Evolutionary conservation across 106 monocot species (phyloP), one percentile per base, ranked within the genome.

Genomic region (Dendrobium officinale): DNA sequence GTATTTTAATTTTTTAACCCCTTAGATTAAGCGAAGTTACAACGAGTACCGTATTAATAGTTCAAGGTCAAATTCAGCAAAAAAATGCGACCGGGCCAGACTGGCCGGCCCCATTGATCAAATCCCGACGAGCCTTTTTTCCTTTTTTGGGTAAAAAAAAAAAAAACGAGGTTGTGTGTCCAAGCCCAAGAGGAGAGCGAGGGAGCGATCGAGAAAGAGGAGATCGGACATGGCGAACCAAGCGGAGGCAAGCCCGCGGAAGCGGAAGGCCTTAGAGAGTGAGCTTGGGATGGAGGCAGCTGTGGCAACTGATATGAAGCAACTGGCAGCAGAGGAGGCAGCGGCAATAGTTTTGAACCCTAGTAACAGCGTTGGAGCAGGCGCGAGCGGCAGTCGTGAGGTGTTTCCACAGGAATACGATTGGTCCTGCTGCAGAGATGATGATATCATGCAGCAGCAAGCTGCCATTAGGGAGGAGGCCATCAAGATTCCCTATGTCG

Each of bases 341-440:
- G 75, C 18, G 10, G 40, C 72, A 75, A 61, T 49, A 26, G 26
- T n/a, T 76, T 49, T 20, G 24, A 82, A 75, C 74, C 81, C 81
- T 81, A 75, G 29, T 56, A 20, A 76, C 47, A 41, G 76, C 76
- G 76, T n/a, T 42, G 74, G 42, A 20, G 48, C 73, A 44, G 55
- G 73, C 40, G 55, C 73, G 31, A 75, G 81, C 66, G 54, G 82
- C 16, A 58, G 74, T 68, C 2, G 4, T 11, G 66, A 59, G 45
- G 11, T 64, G 16, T 61, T 42, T 31, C 61, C 44, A 6, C 59
- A 37, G 42, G 75, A 26, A 43, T 75, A 61, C 44, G 75, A 81
- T 42, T 82, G 82, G 82, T 67, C 77, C n/a, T 82, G 77, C 77
- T 77, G 26, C 67, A 77, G 77, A 66, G 82, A 82, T n/a, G 82